Evolutionary conservation across 139 green algal genomes (phyloP).

Genomic region (Asterochloris sp.): DNA sequence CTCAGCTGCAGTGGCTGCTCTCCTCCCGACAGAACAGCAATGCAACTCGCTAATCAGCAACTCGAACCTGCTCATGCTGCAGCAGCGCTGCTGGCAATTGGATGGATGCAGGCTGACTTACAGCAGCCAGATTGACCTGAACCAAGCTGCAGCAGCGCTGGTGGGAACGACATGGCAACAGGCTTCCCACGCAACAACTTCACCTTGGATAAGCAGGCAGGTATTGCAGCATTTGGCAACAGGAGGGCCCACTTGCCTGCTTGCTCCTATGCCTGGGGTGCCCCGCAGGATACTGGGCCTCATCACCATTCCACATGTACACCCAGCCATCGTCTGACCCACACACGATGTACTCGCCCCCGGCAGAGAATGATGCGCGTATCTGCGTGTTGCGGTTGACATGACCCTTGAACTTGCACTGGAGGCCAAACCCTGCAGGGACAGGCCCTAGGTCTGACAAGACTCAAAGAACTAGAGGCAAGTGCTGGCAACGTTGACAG

Average conservation of each 20-base stretch:
- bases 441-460: too few relatives aligned
- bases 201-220: too few relatives aligned
- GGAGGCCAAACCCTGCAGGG: constrained; percentile 44
- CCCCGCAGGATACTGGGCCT: neutral
- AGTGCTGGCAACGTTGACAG: too few relatives aligned
- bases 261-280: constrained; percentile 1
- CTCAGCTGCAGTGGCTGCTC: neutral
- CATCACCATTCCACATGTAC: constrained; percentile 60
- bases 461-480: too few relatives aligned
- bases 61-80: too few relatives aligned
- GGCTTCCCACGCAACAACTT: too few relatives aligned
- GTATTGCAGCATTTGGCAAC: neutral
- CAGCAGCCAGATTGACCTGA: too few relatives aligned
- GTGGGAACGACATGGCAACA: too few relatives aligned
- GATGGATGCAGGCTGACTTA: too few relatives aligned
- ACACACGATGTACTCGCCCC: constrained; percentile 54
- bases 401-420: constrained; percentile 90
- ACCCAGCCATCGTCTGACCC: constrained; percentile 76
- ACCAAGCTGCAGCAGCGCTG: too few relatives aligned
- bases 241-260: constrained; percentile 1
- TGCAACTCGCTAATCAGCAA: neutral
- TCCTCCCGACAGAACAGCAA: neutral
- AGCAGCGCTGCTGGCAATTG: too few relatives aligned
- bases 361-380: constrained; percentile 38
- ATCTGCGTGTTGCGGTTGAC: constrained; percentile 75